phyloP scores from a whole-genome alignment of 2,329 filamentous ascomycete species.

The Blastomyces silverae region DNA sequence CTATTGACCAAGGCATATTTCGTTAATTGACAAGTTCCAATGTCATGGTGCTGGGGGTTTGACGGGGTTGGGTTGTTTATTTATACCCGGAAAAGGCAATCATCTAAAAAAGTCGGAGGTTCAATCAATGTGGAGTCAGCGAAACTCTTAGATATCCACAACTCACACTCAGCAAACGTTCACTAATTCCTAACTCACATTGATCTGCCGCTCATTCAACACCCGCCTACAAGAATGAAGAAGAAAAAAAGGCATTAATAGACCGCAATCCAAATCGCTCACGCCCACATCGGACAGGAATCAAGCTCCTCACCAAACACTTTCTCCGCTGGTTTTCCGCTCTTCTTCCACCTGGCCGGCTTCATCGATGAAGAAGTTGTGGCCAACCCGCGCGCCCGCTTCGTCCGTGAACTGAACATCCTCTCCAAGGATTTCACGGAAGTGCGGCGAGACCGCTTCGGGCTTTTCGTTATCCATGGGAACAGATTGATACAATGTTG shows the following conservation, averaged over 20 bases:
- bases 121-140: constrained; percentile 6
- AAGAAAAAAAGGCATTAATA: constrained; percentile 3
- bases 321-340: constrained; percentile 19
- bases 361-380: constrained; percentile 20
- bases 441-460: constrained; percentile 14
- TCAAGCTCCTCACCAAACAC: constrained; percentile 20
- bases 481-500: constrained; percentile 7
- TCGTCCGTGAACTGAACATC: constrained; percentile 15
- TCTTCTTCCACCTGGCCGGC: constrained; percentile 17
- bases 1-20: constrained; percentile 21
- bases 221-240: constrained; percentile 31
- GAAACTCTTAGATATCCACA: background rate
- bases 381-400: constrained; percentile 9
- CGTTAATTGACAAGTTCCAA: constrained; percentile 8
- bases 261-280: background rate
- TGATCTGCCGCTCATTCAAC: constrained; percentile 40
- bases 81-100: constrained; percentile 41
- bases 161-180: background rate
- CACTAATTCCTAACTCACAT: constrained; percentile 21
- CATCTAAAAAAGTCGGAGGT: constrained; percentile 33
- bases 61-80: constrained; percentile 12
- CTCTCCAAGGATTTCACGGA: constrained; percentile 17
- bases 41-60: background rate
- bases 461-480: constrained; percentile 14
- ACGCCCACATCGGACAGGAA: background rate